Evolutionary conservation across 2,329 filamentous ascomycete genomes (phyloP).

Genomic region (Rhynchosporium graminicola): DNA sequence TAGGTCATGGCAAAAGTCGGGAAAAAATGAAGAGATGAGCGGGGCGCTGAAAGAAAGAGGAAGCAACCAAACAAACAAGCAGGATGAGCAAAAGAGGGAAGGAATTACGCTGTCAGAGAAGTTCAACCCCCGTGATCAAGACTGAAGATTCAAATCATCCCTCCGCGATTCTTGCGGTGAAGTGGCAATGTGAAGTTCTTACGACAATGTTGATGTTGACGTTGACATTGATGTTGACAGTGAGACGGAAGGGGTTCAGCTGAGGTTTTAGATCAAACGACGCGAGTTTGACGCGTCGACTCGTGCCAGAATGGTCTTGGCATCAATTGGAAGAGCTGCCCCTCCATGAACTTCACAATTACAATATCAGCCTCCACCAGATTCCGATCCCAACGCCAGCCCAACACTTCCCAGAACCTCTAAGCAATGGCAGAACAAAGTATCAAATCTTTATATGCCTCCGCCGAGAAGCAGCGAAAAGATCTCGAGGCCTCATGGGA

Average conservation of each 20-base stretch:
- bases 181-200: not conserved
- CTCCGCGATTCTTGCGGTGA: too few species aligned
- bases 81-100: not conserved
- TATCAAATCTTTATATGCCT: slow-evolving; percentile 54
- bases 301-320: slow-evolving; percentile 6
- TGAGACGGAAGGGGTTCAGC: not conserved
- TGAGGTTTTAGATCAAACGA: not conserved
- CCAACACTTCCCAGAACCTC: not conserved
- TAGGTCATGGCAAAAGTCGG: not conserved
- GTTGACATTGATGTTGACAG: not conserved
- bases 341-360: slow-evolving; percentile 11
- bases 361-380: not conserved
- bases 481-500: slow-evolving; percentile 64
- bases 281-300: slow-evolving; percentile 12
- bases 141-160: not conserved
- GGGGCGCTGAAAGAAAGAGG: not conserved
- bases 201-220: not conserved
- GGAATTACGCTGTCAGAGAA: not conserved
- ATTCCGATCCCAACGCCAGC: slow-evolving; percentile 31
- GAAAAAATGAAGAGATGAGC: not conserved
- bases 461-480: slow-evolving; percentile 56
- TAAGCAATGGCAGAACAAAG: slow-evolving; percentile 46
- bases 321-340: not conserved
- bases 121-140: slow-evolving; percentile 6
- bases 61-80: not conserved